Evolutionary conservation across 768 basidiomycete species (phyloP).

Genomic region (Mycena venus): DNA sequence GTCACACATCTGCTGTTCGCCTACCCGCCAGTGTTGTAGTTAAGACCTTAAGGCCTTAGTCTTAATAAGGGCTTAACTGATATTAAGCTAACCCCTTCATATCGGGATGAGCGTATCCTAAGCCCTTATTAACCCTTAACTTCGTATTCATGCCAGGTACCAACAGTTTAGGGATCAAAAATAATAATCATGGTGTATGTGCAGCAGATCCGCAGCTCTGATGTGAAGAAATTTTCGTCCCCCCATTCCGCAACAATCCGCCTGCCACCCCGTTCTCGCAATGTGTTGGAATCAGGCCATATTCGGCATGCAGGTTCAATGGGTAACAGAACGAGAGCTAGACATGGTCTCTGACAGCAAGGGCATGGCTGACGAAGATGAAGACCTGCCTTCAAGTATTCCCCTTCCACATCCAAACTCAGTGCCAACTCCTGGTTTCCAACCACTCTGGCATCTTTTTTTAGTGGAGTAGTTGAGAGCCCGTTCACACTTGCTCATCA

Average conservation of each 20-base stretch:
- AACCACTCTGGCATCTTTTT: neutral
- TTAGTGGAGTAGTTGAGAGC: neutral
- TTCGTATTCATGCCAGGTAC: no score
- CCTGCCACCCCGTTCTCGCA: no score
- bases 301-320: slow-evolving; percentile 7
- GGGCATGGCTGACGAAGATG: neutral
- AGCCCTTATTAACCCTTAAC: no score
- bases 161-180: neutral
- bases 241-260: no score
- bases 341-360: neutral
- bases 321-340: slow-evolving; percentile 11
- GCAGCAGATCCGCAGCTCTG: neutral
- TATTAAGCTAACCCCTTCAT: no score
- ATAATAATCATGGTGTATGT: slow-evolving; percentile 9
- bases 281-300: no score
- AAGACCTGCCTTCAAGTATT: neutral
- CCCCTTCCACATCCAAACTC: neutral
- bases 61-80: no score
- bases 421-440: slow-evolving; percentile 10
- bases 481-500: slow-evolving; percentile 5
- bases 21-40: no score
- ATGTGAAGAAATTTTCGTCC: slow-evolving; percentile 14
- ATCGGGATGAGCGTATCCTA: no score
- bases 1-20: no score
- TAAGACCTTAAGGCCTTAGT: no score